Percentiles rank a stretch among this genome's conserved stretches.
phyloP scores from a whole-genome alignment of 257 asterid species.

The Solanum sitiens region DNA sequence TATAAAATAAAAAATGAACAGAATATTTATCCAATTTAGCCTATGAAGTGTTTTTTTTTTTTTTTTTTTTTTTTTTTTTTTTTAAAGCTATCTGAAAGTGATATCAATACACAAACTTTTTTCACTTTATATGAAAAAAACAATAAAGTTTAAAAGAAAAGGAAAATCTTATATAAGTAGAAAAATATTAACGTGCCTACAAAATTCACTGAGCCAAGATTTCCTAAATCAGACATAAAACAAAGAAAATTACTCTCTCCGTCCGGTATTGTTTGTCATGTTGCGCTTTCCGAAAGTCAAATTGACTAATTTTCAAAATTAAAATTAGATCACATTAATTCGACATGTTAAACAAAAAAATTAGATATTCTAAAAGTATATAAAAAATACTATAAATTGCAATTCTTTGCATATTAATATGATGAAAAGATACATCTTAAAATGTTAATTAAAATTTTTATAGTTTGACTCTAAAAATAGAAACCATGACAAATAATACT shows the following conservation, averaged over 20 bases:
- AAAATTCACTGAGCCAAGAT: background rate
- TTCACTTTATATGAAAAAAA: background rate
- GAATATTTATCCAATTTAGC: background rate
- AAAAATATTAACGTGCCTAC: background rate
- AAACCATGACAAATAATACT: no score
- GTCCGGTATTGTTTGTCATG: no score
- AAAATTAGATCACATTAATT: no score
- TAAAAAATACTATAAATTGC: no score
- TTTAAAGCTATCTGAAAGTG: background rate
- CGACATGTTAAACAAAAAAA: no score
- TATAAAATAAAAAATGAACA: background rate
- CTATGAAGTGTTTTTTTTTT: background rate
- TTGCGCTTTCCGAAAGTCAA: fast-evolving
- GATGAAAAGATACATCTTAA: no score
- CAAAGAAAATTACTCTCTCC: background rate
- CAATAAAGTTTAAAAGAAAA: background rate
- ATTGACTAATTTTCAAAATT: no score
- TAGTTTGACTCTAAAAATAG: no score
- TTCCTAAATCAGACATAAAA: background rate
- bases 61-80: background rate
- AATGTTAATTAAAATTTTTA: no score
- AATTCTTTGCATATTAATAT: no score
- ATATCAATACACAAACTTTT: background rate
- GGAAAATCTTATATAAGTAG: background rate
- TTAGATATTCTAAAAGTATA: no score